These are phyloP conservation scores for Rosa persica DNA, from an alignment of 306 rosid genomes.

Conservation along the genomic window DNA sequence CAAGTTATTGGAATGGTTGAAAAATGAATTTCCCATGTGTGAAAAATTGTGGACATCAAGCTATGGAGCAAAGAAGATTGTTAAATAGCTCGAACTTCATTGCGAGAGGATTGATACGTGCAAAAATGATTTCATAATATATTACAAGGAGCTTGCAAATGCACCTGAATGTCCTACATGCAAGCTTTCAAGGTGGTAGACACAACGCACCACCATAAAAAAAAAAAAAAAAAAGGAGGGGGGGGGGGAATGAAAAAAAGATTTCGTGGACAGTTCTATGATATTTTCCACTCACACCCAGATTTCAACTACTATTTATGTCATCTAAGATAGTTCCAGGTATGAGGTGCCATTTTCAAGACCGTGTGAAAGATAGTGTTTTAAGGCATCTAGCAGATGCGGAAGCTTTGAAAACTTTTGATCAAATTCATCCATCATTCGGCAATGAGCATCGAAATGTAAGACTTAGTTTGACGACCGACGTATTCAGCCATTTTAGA, in stretches of 20 bases:
- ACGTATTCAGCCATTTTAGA: slow-evolving; percentile 1
- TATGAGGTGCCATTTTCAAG: neutral
- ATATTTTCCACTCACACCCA: neutral
- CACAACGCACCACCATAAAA: neutral
- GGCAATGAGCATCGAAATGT: neutral
- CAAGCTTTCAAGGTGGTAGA: neutral
- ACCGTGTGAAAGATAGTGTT: no score
- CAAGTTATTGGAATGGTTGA: neutral
- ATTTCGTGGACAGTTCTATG: neutral
- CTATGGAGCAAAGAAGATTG: neutral
- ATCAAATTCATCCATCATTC: neutral
- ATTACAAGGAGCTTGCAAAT: neutral
- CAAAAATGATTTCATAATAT: neutral
- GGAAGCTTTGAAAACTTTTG: neutral
- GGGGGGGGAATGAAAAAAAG: no score
- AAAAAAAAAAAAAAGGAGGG: neutral
- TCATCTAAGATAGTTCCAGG: neutral
- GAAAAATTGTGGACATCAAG: neutral
- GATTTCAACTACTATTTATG: neutral
- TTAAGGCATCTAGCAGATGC: no score
- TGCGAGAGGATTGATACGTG: neutral
- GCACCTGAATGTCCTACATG: neutral
- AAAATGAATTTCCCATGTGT: neutral
- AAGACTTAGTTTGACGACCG: neutral
- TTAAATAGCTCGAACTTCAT: neutral